Base-by-base conservation (phyloP, 805 yeast species). In the Lipomyces starkeyi region DNA sequence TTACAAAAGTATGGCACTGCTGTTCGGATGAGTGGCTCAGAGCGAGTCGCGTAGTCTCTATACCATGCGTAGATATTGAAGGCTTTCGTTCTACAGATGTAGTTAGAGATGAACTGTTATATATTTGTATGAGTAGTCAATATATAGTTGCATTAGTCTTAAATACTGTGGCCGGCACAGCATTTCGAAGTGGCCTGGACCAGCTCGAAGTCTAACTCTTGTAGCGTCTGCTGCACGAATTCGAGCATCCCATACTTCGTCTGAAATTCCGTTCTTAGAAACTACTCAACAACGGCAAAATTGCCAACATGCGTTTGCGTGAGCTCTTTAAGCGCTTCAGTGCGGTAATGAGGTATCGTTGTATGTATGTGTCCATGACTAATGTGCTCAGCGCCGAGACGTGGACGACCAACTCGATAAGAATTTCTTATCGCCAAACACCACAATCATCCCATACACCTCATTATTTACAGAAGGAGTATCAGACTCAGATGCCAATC, bases 1-100 rank as follows among this genome's bases (percentile, higher is more conserved):
- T 84, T 95, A 76, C 99, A 95, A 79, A 95, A 93, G 79, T 95
- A 94, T 75, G 97, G 97, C 59, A 97, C 98, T 58, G 97, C 98
- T 27, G 98, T 95, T 61, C 91, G 96, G 78, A 85, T 95, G 75
- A 90, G 96, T 76, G 98, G 98, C 59, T 91, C 97, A 34, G 97
- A 93, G 67, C 69, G 71, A 47, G 78, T 71, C 22, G 69, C 70
- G 32, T 71, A 63, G 27, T 13, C 20, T 17, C 11, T n/a, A 43
- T 43, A 43, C 20, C 22, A 17, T 43, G 49, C 49, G 49, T 43
- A 43, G 22, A 43, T 3, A n/a, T 43, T 7, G 20, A 43, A 17
- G 20, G 22, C 22, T 13, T 37, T 9, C 49, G 14, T 17, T 43
- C 49, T 43, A 37, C 14, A 14, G 14, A 37, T 37, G 14, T 43